Base-by-base conservation (phyloP, 169 alveolate genomes). In the Plasmodium ovale region DNA sequence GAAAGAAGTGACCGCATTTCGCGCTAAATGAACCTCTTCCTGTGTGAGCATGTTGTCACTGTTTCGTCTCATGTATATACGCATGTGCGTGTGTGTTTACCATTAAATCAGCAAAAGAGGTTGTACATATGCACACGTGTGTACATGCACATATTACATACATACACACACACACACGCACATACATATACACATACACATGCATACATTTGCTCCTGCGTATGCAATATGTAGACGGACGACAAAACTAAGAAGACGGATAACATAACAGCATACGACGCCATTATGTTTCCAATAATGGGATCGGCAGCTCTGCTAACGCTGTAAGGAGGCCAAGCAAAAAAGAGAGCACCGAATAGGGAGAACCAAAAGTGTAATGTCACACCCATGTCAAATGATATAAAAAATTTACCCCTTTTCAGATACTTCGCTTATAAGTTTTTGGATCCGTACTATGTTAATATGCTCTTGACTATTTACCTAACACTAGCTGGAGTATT, bases 371-470 rank as follows among this genome's bases (percentile, higher is more conserved):
- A 39, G 39, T 39, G 51, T 6, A 9, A 39, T 6, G 51, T 39
- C 31, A 68, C 10, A 47, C 37, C 19, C 21, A 14, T 21, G 16
- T n/a, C 68, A 69, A 31, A 27, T 1, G 67, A 54, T 42, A 21
- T 69, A 14, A 49, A 42, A 72, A 37, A 23, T 29, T 51, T 53
- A 16, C 14, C 19, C 44, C 35, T 35, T 39, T 25, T 47, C 53
- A 87, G 92, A 21, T 87, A 87, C 70, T 87, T 87, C 56, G 92
- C 92, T 6, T 87, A 87, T 47, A 87, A 73, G 87, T 73, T 87
- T 37, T 54, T 87, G 64, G 92, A 73, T 68, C 87, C 88, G 0
- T 87, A 69, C 29, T 73, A 87, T 73, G 88, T 87, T 27, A 87
- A 87, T 73, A 14, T 87, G 49, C 49, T 87, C n/a, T 35, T 87